Base-by-base conservation (phyloP, 192 early-diverging fungal species). In the Gigaspora rosea region DNA sequence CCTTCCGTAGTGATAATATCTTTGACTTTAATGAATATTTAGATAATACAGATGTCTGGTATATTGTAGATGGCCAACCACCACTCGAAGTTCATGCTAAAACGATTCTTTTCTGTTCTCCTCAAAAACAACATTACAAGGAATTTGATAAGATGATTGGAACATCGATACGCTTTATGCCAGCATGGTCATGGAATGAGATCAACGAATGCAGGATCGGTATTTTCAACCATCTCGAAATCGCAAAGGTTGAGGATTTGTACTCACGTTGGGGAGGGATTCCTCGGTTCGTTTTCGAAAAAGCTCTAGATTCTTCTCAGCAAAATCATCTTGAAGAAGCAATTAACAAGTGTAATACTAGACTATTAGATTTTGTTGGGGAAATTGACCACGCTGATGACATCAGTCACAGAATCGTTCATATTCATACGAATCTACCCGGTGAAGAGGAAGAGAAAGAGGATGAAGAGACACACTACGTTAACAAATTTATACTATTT, bases 331-430 rank as follows among this genome's bases (percentile, higher is more conserved):
- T 75, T 13, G 73, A 75, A 49, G 15, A 27, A 3, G 59, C 73
- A 64, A 75, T 75, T 75, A 33, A 8, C 13, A 75, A 63, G 12
- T 22, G 59, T 59, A 63, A 75, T 16, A 10, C 10, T 11, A 62
- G 59, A 49, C 27, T 75, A 61, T 75, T 75, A 56, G 47, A 74
- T 27, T 62, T 32, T 74, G 46, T 74, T 62, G 41, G 72, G 10
- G 72, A 74, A 46, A 49, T 13, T 50, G 20, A 61, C 27, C 41
- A 16, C 9, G 47, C n/a, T 9, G 73, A 75, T 62, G 46, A 41
- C 9, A n/a, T 32, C 1, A 75, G 35, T 61, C 59, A 75, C 56
- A 75, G 32, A 20, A 16, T 75, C 36, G 16, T 75, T 33, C 73
- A 75, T 50, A 75, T 75, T 20, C 48, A 75, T 20, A 75, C 57